Evolutionary conservation across 331 rosid species (phyloP), one percentile per base, ranked within the genome.

Genomic region (Quercus lobata): DNA sequence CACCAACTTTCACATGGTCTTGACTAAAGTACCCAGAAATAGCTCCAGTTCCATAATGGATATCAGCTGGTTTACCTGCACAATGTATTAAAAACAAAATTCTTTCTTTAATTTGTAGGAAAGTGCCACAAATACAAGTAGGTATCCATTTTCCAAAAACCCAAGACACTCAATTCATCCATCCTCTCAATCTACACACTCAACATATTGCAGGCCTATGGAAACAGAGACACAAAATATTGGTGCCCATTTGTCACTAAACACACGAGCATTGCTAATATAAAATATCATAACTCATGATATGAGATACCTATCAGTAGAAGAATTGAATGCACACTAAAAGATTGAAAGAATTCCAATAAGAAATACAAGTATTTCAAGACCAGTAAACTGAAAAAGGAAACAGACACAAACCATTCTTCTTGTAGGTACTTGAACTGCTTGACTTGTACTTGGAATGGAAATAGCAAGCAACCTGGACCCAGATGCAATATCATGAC

Each of bases 41-140:
- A 60, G 95, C 90, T 21, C 95, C 95, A 61, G 92, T 91, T 76
- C 92, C 95, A 74, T 91, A 89, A 4, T 77, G 87, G 80, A 91
- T 91, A 12, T 69, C 83, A 30, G 95, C 95, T 70, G 86, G 10
- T 79, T 88, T 85, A 29, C 95, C 95, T 91, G 84, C 78, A 80
- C 10, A 56, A 77, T 68, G 52, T 19, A 68, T 19, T 17, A 19
- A 68, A 68, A 22, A 19, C 10, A 68, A 22, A 34, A 34, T 1
- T 72, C 25, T 5, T 46, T 35, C 63, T 55, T 58, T 55, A 21
- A 57, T 19, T 68, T 68, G 69, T 16, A 49, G 41, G n/a, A 75
- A 24, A 32, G 19, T 54, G 44, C 49, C 34, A 30, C 29, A 15
- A 41, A 35, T 5, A 54, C 16, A 69, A 16, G 46, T 46, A 62